phyloP scores from a whole-genome alignment of 31 red algal genomes.

The Endocladia muricata region DNA sequence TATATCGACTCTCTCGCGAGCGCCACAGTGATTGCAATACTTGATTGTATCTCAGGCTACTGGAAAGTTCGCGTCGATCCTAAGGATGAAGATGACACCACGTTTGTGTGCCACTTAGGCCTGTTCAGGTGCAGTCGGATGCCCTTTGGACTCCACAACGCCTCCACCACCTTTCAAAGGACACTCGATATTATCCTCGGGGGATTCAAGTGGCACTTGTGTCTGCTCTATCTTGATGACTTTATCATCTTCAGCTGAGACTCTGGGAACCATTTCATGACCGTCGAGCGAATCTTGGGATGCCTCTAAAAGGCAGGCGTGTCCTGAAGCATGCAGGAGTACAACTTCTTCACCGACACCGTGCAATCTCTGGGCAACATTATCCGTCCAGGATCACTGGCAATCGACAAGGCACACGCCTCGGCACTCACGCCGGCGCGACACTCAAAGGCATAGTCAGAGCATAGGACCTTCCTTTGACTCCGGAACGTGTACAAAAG shows the following conservation, averaged over 20 bases:
- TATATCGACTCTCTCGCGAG: conserved; percentile 54
- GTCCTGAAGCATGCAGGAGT: conserved; percentile 7
- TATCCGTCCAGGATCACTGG: background rate
- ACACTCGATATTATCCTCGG: conserved; percentile 32
- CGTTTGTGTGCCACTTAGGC: conserved; percentile 42
- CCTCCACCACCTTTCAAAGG: conserved; percentile 40
- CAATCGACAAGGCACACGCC: background rate
- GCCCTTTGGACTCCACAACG: conserved; percentile 53
- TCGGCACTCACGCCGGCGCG: background rate
- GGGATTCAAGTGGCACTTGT: background rate
- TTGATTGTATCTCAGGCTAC: conserved; percentile 43
- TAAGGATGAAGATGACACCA: conserved; percentile 20
- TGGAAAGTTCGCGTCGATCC: conserved; percentile 37
- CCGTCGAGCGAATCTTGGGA: conserved; percentile 2
- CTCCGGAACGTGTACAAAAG: conserved; percentile 13
- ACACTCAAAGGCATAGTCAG: background rate
- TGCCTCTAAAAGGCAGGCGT: background rate
- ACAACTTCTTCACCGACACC: background rate
- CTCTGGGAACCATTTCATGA: conserved; percentile 1
- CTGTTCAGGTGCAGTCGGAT: conserved; percentile 33
- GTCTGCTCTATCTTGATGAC: conserved; percentile 49
- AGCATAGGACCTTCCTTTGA: conserved; percentile 1
- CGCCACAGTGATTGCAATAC: conserved; percentile 27
- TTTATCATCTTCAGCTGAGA: conserved; percentile 26
- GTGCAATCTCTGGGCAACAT: conserved; percentile 13